Evolutionary conservation across 225 moss, liverwort and hornwort species (phyloP).

Genomic region (Asterella californica): DNA sequence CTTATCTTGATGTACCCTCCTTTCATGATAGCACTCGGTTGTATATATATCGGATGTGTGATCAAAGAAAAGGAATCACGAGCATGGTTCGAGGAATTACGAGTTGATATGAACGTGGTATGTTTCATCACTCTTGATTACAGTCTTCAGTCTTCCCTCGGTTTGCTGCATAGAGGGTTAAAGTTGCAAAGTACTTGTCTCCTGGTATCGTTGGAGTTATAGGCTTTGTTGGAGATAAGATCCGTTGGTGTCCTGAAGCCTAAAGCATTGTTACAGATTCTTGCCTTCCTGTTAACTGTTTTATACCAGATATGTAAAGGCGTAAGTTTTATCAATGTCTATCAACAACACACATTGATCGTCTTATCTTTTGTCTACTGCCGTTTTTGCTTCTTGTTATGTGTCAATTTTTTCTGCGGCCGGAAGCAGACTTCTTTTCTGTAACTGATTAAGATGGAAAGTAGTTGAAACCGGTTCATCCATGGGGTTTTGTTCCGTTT

Average conservation of each 20-base stretch:
- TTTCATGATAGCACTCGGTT: slow-evolving; percentile 94
- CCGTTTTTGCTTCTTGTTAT: background rate
- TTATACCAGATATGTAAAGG: too few species aligned
- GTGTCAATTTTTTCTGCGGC: background rate
- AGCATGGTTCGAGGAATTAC: slow-evolving; percentile 91
- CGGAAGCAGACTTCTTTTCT: background rate
- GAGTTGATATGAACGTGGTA: slow-evolving; percentile 99
- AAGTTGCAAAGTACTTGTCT: too few species aligned
- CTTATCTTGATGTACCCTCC: slow-evolving; percentile 95
- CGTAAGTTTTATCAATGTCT: too few species aligned
- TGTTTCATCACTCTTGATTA: slow-evolving; percentile 1
- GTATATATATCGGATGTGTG: slow-evolving; percentile 86
- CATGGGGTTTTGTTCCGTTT: background rate
- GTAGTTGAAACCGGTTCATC: background rate
- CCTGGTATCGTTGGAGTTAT: too few species aligned
- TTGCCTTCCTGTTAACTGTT: too few species aligned
- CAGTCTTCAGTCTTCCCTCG: too few species aligned
- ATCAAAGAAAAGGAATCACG: slow-evolving; percentile 89
- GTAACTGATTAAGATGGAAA: background rate
- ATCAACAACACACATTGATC: too few species aligned
- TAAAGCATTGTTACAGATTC: too few species aligned
- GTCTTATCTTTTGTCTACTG: too few species aligned
- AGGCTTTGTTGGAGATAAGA: too few species aligned
- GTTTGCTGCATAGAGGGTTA: too few species aligned
- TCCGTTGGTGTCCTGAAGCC: too few species aligned